Evolutionary conservation across 768 basidiomycete species (phyloP).

Genomic region (Psilocybe tampanensis): DNA sequence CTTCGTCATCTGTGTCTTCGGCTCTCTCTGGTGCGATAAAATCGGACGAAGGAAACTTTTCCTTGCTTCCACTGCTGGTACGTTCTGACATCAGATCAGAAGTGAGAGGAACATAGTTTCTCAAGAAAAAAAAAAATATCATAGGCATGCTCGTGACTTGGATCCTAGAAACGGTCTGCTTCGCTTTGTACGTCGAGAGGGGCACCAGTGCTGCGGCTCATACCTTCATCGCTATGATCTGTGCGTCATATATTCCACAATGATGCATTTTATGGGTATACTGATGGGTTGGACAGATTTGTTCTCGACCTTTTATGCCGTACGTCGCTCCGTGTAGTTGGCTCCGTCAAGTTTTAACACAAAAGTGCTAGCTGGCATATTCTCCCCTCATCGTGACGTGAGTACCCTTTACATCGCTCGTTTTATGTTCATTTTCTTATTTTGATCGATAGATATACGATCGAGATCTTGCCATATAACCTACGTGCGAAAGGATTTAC

Average conservation of each 20-base stretch:
- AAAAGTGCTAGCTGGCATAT: slow-evolving; percentile 34
- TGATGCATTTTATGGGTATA: not conserved
- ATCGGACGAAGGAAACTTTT: slow-evolving; percentile 52
- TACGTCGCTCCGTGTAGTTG: not conserved
- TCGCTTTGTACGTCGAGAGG: slow-evolving; percentile 37
- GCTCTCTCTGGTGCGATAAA: slow-evolving; percentile 37
- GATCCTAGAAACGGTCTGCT: slow-evolving; percentile 57
- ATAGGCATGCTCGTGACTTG: slow-evolving; percentile 54
- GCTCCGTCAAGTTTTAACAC: too few relatives aligned
- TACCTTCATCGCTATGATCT: slow-evolving; percentile 52
- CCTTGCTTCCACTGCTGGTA: slow-evolving; percentile 24
- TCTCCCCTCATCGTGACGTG: slow-evolving; percentile 35
- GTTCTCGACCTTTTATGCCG: slow-evolving; percentile 12
- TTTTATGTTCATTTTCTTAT: not conserved
- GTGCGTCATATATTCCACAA: not conserved
- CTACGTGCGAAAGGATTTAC: slow-evolving; percentile 72
- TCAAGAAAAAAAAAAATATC: too few relatives aligned
- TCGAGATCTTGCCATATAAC: slow-evolving; percentile 30
- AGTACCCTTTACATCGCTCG: slow-evolving; percentile 3
- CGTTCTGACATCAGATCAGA: too few relatives aligned
- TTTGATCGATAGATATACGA: slow-evolving; percentile 29
- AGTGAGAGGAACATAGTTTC: too few relatives aligned
- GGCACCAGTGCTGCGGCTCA: slow-evolving; percentile 44
- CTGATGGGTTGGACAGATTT: slow-evolving; percentile 1
- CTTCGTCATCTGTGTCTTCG: slow-evolving; percentile 46